phyloP scores from a whole-genome alignment of 2,329 filamentous ascomycete species.

The Knufia petricola region DNA sequence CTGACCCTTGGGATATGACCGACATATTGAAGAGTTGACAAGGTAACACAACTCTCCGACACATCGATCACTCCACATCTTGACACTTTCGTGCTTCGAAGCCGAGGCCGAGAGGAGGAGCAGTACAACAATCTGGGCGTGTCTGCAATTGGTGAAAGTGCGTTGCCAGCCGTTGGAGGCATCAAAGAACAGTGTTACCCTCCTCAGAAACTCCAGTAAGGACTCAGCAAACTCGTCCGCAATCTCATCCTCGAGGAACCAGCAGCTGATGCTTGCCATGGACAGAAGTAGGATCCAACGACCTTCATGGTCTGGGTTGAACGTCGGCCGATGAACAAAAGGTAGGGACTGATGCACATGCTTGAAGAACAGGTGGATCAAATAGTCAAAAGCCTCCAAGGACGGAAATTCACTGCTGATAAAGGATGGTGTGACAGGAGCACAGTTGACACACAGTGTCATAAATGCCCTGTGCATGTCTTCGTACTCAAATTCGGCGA shows the following conservation, averaged over 20 bases:
- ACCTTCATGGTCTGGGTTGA: slow-evolving; percentile 26
- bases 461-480: neutral
- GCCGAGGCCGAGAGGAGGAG: neutral
- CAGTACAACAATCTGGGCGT: neutral
- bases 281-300: slow-evolving; percentile 34
- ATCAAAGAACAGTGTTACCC: slow-evolving; percentile 30
- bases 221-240: slow-evolving; percentile 26
- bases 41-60: slow-evolving; percentile 2
- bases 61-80: slow-evolving; percentile 1
- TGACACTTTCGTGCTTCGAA: neutral
- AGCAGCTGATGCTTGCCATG: slow-evolving; percentile 32
- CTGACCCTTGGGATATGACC: neutral
- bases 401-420: slow-evolving; percentile 5
- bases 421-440: neutral
- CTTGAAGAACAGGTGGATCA: slow-evolving; percentile 11
- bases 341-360: slow-evolving; percentile 13
- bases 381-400: slow-evolving; percentile 5
- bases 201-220: slow-evolving; percentile 34
- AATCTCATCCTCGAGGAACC: slow-evolving; percentile 25
- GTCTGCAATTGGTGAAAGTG: neutral
- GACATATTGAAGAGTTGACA: neutral
- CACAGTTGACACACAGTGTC: neutral
- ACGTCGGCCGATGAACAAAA: slow-evolving; percentile 31
- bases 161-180: slow-evolving; percentile 6
- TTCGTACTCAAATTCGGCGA: neutral